Conservation (phyloP, 495 filamentous ascomycete genomes). For the Aspergillus leporis region DNA sequence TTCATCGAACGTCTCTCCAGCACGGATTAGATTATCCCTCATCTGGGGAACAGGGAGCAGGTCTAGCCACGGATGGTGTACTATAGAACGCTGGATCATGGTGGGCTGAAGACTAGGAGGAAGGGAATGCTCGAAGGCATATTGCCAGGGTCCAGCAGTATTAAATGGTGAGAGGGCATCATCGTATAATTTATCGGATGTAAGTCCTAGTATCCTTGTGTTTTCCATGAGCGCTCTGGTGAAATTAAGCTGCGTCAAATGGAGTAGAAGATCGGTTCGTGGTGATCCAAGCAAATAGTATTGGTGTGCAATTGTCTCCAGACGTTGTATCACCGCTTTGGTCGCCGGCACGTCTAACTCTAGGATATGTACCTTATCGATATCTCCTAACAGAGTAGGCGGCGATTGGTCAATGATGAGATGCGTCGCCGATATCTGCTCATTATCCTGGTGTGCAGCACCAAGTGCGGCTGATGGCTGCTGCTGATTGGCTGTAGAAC, state of each 20-base stretch:
- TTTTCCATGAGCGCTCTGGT: slow-evolving; percentile 27
- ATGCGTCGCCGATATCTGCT: too few species aligned
- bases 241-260: slow-evolving; percentile 32
- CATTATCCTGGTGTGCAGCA: too few species aligned
- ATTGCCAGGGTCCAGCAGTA: neutral
- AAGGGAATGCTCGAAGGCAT: slow-evolving; percentile 9
- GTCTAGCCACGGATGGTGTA: slow-evolving; percentile 44
- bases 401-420: too few species aligned
- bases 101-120: slow-evolving; percentile 36
- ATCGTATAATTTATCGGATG: slow-evolving; percentile 16
- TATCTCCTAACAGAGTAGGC: too few species aligned
- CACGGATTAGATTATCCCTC: slow-evolving; percentile 38
- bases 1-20: slow-evolving; percentile 40
- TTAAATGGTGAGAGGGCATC: slow-evolving; percentile 32
- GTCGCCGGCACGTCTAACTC: too few species aligned
- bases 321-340: neutral
- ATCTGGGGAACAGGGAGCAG: slow-evolving; percentile 34
- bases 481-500: too few species aligned
- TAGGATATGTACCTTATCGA: too few species aligned
- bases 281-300: slow-evolving; percentile 21
- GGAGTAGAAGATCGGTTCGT: slow-evolving; percentile 27
- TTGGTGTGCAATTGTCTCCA: slow-evolving; percentile 12
- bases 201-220: slow-evolving; percentile 20
- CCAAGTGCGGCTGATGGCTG: too few species aligned
- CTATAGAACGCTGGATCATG: slow-evolving; percentile 32